A percentile compares a stretch with the other conserved stretches of the same genome.
Evolutionary conservation across 2,329 filamentous ascomycete species (phyloP).

Genomic region (Aspergillus fijiensis): DNA sequence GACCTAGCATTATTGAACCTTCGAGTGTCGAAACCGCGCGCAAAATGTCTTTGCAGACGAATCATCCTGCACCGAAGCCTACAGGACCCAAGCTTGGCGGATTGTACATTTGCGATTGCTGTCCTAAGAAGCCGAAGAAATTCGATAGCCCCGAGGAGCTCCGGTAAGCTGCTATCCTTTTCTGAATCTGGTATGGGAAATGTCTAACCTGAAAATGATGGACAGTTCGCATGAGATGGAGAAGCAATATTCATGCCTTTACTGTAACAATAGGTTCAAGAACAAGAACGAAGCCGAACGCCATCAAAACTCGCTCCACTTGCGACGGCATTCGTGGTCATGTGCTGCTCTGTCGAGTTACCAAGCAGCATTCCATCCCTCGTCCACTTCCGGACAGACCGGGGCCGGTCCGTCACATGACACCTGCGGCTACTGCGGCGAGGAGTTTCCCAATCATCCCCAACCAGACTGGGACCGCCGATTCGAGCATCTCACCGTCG

Average conservation of each 20-base stretch:
- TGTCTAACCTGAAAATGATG: background rate
- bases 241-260: slow-evolving; percentile 92
- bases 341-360: slow-evolving; percentile 78
- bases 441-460: slow-evolving; percentile 74
- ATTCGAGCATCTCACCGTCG: slow-evolving; percentile 80
- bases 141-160: slow-evolving; percentile 84
- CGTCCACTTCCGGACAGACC: slow-evolving; percentile 50
- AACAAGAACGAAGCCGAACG: slow-evolving; percentile 98
- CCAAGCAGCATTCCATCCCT: slow-evolving; percentile 83
- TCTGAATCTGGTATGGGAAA: background rate
- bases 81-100: slow-evolving; percentile 53
- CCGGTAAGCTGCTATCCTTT: slow-evolving; percentile 59
- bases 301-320: slow-evolving; percentile 91
- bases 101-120: slow-evolving; percentile 82
- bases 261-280: slow-evolving; percentile 94
- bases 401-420: slow-evolving; percentile 53
- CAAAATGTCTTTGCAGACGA: slow-evolving; percentile 49
- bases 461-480: slow-evolving; percentile 86
- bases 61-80: slow-evolving; percentile 34
- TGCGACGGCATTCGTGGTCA: slow-evolving; percentile 93
- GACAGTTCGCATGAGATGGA: slow-evolving; percentile 81
- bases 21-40: slow-evolving; percentile 40
- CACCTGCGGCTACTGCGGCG: slow-evolving; percentile 90
- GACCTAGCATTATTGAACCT: slow-evolving; percentile 39
- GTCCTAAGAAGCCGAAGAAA: slow-evolving; percentile 94